Evolutionary conservation across 2,329 filamentous ascomycete genomes (phyloP), one percentile per base, ranked within the genome.

Genomic region (Aphanocladium album): DNA sequence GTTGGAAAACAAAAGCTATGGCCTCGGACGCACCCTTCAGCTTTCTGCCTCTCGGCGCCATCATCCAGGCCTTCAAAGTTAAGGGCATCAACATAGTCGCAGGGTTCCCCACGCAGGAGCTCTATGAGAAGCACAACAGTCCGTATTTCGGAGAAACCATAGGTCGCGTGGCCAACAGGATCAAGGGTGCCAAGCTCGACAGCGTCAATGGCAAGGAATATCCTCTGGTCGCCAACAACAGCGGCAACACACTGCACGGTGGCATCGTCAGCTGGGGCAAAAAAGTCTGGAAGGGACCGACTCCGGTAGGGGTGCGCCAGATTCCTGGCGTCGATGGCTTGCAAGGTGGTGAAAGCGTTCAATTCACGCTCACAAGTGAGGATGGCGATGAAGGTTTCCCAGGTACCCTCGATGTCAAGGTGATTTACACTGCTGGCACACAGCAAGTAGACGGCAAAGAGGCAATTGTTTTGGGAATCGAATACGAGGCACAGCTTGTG

Each of bases 81-180:
- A 89, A 83, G 62, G 89, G 86, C 64, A 79, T 84, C 71, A 95
- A 97, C 78, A 95, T 99, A 66, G 93, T 97, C 23, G 89, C 95
- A 67, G 87, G 88, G 57, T 97, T 97, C 77, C 84, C 89, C 19
- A 86, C 82, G 16, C 83, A 89, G 57, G 85, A 89, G 49, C 84
- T 88, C 63, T 97, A 97, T 77, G 83, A 83, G 65, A 77, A 84
- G 67, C 79, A 93, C 79, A 93, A 95, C 77, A 78, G 75, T 12
- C 87, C 90, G 1, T 93, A 87, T 79, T 98, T 96, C 71, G 93
- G 95, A 65, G 93, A 93, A 73, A 98, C 91, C 49, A 96, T 98
- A 72, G 95, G 95, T 60, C 90, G 86, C 58, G 79, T 87, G 21
- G 85, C 92, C 63, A 98, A 98, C 78, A 88, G 93, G 61, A 86